These are phyloP conservation scores for Phytophthora sojae DNA, from an alignment of 352 stramenopile genomes.

Conservation along the genomic window DNA sequence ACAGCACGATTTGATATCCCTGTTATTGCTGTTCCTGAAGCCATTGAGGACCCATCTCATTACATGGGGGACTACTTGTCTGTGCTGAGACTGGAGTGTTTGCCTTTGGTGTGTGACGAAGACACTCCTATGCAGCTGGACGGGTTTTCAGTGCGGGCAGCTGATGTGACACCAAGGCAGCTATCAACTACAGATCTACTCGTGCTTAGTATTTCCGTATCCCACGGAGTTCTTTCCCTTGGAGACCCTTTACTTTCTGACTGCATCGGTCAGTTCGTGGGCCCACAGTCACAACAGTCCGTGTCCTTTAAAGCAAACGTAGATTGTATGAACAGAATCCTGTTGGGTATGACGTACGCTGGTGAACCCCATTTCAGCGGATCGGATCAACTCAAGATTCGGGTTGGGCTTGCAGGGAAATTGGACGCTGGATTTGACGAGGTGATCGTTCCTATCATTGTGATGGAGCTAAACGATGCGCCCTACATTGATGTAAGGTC, in stretches of 20 bases:
- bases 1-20: slow-evolving; percentile 40
- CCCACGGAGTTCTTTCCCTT: slow-evolving; percentile 39
- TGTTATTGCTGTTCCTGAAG: slow-evolving; percentile 50
- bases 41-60: slow-evolving; percentile 27
- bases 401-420: slow-evolving; percentile 23
- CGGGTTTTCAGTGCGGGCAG: slow-evolving; percentile 47
- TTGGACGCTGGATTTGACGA: slow-evolving; percentile 31
- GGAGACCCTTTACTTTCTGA: slow-evolving; percentile 21
- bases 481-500: slow-evolving; percentile 51
- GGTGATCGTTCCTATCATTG: slow-evolving; percentile 50
- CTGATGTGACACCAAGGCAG: slow-evolving; percentile 29
- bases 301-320: slow-evolving; percentile 40
- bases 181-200: slow-evolving; percentile 24
- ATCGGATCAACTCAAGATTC: slow-evolving; percentile 47
- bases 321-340: slow-evolving; percentile 49
- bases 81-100: slow-evolving; percentile 44
- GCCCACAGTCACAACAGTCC: not conserved
- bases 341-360: slow-evolving; percentile 48
- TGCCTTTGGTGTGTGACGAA: slow-evolving; percentile 53
- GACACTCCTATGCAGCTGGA: slow-evolving; percentile 43
- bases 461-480: slow-evolving; percentile 72
- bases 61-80: slow-evolving; percentile 60
- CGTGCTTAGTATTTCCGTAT: slow-evolving; percentile 40
- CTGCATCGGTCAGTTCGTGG: slow-evolving; percentile 37
- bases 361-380: slow-evolving; percentile 56